Conservation (phyloP, 192 early-diverging fungal genomes). For the Backusella circina region DNA sequence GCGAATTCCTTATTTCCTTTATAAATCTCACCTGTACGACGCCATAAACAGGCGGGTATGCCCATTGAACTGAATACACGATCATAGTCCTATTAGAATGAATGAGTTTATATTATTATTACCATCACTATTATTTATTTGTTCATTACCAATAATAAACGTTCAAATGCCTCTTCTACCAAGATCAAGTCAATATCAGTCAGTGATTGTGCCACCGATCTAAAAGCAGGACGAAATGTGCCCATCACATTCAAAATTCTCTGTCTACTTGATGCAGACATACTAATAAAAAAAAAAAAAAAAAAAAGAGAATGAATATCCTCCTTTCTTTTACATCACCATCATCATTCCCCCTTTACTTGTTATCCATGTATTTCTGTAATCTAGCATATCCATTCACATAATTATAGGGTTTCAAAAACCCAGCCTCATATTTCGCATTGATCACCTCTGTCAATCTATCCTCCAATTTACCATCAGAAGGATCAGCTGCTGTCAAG, state of each 20-base stretch:
- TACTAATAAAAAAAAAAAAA: slow-evolving; percentile 33
- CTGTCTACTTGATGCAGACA: slow-evolving; percentile 65
- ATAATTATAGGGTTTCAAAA: slow-evolving; percentile 96
- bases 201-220: slow-evolving; percentile 80
- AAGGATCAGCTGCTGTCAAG: slow-evolving; percentile 90
- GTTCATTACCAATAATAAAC: slow-evolving; percentile 60
- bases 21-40: slow-evolving; percentile 95
- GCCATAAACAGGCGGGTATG: slow-evolving; percentile 92
- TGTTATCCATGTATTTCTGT: slow-evolving; percentile 86
- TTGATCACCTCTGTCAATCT: slow-evolving; percentile 89
- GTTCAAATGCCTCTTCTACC: slow-evolving; percentile 96
- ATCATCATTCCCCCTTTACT: slow-evolving; percentile 36
- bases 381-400: slow-evolving; percentile 87
- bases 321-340: neutral
- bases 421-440: slow-evolving; percentile 94
- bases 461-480: slow-evolving; percentile 81
- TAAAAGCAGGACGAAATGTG: slow-evolving; percentile 85
- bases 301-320: neutral
- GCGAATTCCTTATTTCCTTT: slow-evolving; percentile 97
- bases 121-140: slow-evolving; percentile 25
- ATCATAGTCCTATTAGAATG: slow-evolving; percentile 92
- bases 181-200: slow-evolving; percentile 94
- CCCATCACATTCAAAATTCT: slow-evolving; percentile 89
- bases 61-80: slow-evolving; percentile 93
- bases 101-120: slow-evolving; percentile 96